phyloP scores from a whole-genome alignment of 179 eudicot species.

The Heliamphora pulchella region DNA sequence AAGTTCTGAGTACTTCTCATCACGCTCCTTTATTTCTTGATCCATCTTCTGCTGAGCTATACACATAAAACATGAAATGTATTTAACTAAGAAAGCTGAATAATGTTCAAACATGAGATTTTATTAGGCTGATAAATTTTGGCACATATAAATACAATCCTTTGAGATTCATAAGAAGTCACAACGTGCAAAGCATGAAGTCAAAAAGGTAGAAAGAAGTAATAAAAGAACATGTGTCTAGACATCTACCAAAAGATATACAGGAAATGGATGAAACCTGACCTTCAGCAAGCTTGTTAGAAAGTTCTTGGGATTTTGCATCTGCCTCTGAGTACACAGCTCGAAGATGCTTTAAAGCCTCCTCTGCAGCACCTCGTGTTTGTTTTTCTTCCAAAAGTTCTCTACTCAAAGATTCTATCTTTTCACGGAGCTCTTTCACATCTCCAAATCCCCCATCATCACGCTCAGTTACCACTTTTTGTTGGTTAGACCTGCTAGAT shows the following conservation, averaged over 20 bases:
- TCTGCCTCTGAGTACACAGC: constrained; percentile 74
- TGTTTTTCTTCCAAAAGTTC: constrained; percentile 71
- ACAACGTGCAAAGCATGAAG: neutral
- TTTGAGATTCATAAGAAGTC: neutral
- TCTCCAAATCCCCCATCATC: constrained; percentile 30
- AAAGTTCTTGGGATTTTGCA: constrained; percentile 69
- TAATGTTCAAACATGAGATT: neutral
- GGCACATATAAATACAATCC: neutral
- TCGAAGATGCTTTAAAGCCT: constrained; percentile 72
- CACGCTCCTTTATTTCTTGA: constrained; percentile 86
- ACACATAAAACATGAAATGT: constrained; percentile 18
- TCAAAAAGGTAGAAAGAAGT: neutral
- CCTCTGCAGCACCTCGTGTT: constrained; percentile 88
- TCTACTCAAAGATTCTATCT: constrained; percentile 53
- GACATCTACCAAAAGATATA: neutral
- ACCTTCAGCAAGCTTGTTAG: constrained; percentile 85
- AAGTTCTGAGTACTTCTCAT: constrained; percentile 84
- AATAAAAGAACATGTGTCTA: neutral
- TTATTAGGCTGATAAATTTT: neutral
- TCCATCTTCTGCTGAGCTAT: constrained; percentile 87
- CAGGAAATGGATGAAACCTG: constrained; percentile 7
- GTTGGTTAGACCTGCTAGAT: constrained; percentile 23
- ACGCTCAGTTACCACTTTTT: constrained; percentile 22
- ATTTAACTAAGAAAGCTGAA: constrained; percentile 17
- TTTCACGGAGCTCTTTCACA: constrained; percentile 37